A percentile compares a stretch with the other conserved stretches of the same genome.
These are phyloP conservation scores for Cotoneaster glaucophyllus DNA, from an alignment of 306 rosid genomes.

Conservation along the genomic window DNA sequence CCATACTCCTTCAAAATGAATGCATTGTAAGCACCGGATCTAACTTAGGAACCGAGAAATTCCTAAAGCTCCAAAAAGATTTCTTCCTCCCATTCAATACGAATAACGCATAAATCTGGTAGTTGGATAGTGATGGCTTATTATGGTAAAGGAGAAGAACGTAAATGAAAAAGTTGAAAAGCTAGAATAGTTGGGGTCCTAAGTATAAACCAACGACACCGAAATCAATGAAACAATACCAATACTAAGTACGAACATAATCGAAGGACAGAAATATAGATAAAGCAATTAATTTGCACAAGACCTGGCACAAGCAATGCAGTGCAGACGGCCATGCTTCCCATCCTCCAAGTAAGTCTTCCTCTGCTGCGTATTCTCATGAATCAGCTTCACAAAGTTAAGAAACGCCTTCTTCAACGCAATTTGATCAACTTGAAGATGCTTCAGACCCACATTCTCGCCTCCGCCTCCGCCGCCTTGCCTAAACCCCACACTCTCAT, in stretches of 20 bases:
- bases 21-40: not conserved
- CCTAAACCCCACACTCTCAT: slow-evolving; percentile 31
- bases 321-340: slow-evolving; percentile 65
- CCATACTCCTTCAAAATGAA: not conserved
- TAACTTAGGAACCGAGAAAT: not conserved
- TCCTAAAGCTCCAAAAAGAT: not conserved
- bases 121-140: not conserved
- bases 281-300: slow-evolving; percentile 11
- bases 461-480: slow-evolving; percentile 12
- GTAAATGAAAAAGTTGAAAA: not conserved
- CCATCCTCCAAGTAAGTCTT: slow-evolving; percentile 74
- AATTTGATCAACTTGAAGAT: slow-evolving; percentile 55
- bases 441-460: slow-evolving; percentile 26
- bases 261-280: not conserved
- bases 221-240: not conserved
- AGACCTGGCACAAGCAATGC: slow-evolving; percentile 88
- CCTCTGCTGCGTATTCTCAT: slow-evolving; percentile 54
- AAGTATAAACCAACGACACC: not conserved
- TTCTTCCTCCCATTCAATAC: not conserved
- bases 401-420: slow-evolving; percentile 67
- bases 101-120: not conserved
- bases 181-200: not conserved
- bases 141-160: not conserved
- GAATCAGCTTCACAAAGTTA: slow-evolving; percentile 49
- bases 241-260: not conserved